These are phyloP conservation scores for Monosporozyma yasuniensis DNA, from an alignment of 805 yeast genomes.

Conservation along the genomic window DNA sequence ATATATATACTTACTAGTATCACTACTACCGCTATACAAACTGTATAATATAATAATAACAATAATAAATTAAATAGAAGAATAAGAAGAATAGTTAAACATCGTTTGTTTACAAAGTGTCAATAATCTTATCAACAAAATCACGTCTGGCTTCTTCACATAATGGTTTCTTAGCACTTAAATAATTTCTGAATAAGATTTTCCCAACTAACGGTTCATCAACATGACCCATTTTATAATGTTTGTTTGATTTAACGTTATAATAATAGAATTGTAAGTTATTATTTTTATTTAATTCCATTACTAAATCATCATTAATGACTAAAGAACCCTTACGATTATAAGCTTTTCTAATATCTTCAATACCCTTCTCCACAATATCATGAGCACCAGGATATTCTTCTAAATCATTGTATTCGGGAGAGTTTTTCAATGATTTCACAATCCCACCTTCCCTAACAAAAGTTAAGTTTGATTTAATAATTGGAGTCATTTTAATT, in stretches of 20 bases:
- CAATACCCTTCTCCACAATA: conserved; percentile 51
- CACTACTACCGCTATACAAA: too few relatives aligned
- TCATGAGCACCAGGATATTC: conserved; percentile 15
- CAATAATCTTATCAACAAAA: conserved; percentile 14
- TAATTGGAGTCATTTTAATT: conserved; percentile 73
- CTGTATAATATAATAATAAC: too few relatives aligned
- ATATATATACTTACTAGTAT: too few relatives aligned
- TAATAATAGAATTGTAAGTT: conserved; percentile 37
- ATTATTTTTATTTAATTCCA: conserved; percentile 47
- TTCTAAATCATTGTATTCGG: conserved; percentile 41
- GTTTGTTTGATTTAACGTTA: conserved; percentile 32
- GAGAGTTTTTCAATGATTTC: conserved; percentile 64
- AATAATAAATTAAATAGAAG: too few relatives aligned
- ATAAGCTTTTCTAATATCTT: conserved; percentile 55
- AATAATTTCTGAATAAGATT: conserved; percentile 64
- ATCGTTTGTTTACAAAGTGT: neutral
- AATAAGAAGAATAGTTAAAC: neutral
- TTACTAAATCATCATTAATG: conserved; percentile 56
- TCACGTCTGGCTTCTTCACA: conserved; percentile 23
- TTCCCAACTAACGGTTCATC: conserved; percentile 53
- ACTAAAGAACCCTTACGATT: conserved; percentile 62
- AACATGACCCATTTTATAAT: conserved; percentile 47
- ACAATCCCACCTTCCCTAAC: conserved; percentile 74
- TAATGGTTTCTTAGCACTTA: conserved; percentile 44
- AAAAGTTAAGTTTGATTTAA: conserved; percentile 88